Percentiles rank a stretch among this genome's conserved stretches.
phyloP scores from a whole-genome alignment of 108 stramenopile genomes.

The Parietichytrium sp. region DNA sequence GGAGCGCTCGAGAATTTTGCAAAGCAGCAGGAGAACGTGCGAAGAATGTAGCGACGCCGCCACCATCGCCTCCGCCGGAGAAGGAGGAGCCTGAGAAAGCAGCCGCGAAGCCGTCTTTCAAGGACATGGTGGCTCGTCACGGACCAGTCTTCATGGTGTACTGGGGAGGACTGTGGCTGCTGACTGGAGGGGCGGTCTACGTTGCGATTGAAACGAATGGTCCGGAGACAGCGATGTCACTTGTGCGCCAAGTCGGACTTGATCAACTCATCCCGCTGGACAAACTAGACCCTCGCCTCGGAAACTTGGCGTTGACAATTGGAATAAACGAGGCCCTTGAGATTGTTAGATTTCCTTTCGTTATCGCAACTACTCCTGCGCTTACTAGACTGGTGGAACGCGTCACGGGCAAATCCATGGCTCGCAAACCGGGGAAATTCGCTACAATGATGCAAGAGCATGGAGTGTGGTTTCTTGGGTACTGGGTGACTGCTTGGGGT shows the following conservation, averaged over 20 bases:
- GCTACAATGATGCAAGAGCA: slow-evolving; percentile 28
- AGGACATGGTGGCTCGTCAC: slow-evolving; percentile 23
- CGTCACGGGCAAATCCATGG: neutral
- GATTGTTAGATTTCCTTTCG: slow-evolving; percentile 12
- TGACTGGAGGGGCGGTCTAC: neutral
- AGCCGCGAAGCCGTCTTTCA: neutral
- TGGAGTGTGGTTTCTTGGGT: neutral
- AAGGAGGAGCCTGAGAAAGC: neutral
- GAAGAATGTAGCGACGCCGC: too few relatives aligned
- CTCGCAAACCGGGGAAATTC: slow-evolving; percentile 7
- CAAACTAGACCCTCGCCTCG: neutral
- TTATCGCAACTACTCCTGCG: neutral
- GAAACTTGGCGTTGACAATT: neutral
- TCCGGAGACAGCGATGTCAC: neutral
- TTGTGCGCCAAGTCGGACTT: neutral
- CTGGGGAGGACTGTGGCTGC: slow-evolving; percentile 17
- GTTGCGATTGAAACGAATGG: slow-evolving; percentile 1
- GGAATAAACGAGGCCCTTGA: slow-evolving; percentile 24
- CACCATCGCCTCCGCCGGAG: too few relatives aligned
- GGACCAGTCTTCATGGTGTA: slow-evolving; percentile 10
- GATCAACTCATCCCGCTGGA: neutral
- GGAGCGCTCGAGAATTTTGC: too few relatives aligned
- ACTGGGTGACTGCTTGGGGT: neutral
- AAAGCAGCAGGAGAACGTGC: too few relatives aligned
- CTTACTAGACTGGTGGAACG: slow-evolving; percentile 16